phyloP scores from a whole-genome alignment of 176 grass and related monocot genomes.

The Saccharum officinarum region DNA sequence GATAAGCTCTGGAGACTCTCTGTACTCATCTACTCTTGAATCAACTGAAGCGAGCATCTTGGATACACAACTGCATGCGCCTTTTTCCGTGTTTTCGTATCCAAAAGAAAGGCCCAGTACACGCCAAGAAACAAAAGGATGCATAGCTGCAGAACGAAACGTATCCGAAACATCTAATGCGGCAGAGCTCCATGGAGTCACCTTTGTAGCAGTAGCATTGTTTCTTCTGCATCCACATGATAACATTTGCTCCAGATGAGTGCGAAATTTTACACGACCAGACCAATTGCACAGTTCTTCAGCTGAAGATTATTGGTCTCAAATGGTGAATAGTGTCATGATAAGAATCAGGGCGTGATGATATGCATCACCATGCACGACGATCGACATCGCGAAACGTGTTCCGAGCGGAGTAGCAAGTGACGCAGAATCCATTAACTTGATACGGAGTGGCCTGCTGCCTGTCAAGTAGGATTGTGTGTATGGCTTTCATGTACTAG shows the following conservation, averaged over 20 bases:
- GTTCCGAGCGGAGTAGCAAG: slow-evolving; percentile 13
- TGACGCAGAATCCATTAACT: slow-evolving; percentile 43
- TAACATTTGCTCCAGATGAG: background rate
- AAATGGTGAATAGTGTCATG: background rate
- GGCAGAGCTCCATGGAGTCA: background rate
- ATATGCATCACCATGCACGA: slow-evolving; percentile 7
- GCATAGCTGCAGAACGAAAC: slow-evolving; percentile 24
- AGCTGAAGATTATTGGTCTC: background rate
- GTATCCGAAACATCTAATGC: slow-evolving; percentile 1
- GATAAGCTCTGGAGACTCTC: slow-evolving; percentile 28
- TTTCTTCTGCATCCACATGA: background rate
- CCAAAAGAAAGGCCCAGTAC: slow-evolving; percentile 6
- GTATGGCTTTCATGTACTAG: slow-evolving; percentile 11
- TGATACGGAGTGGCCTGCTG: slow-evolving; percentile 11
- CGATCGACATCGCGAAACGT: slow-evolving; percentile 7
- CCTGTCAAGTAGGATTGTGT: slow-evolving; percentile 23
- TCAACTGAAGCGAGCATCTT: slow-evolving; percentile 31
- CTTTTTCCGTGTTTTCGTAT: background rate
- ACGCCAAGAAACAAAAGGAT: background rate
- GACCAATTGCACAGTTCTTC: background rate
- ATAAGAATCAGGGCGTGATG: background rate
- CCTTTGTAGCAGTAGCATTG: background rate
- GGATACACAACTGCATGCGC: background rate
- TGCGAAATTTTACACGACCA: background rate
- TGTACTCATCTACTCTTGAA: slow-evolving; percentile 13